Evolutionary conservation across 192 early-diverging fungal genomes (phyloP), one percentile per base, ranked within the genome.

Genomic region (Podila minutissima): DNA sequence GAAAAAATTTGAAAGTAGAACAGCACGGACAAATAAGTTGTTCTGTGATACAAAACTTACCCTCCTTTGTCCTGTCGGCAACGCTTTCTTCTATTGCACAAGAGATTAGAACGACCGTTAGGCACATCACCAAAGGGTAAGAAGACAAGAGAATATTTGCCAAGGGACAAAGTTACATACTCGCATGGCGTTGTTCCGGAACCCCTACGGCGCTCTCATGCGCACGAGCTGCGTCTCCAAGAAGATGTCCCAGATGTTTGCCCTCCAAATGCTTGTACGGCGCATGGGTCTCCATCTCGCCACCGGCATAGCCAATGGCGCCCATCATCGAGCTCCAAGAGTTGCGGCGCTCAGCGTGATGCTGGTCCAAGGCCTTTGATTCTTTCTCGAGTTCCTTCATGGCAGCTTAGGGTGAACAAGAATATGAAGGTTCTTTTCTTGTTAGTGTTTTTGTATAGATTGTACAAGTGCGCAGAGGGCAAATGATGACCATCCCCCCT

Each of bases 271-370:
- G 35, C 13, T 17, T 38, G 64, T 65, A 65, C 4, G 64, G 64
- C 26, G 35, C 46, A 19, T 55, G 66, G 51, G 50, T 24, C 59
- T 48, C 29, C n/a, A 28, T 41, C 9, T 67, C 64, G 9, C 65
- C 65, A 9, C 59, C 53, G 31, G 11, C 5, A 17, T 64, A 74
- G 0, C 73, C 73, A 9, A 59, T 28, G 28, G 71, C 64, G 5
- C 71, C 71, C 17, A 73, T 15, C 55, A 66, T 58, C 9, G 64
- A 24, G 8, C 71, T 33, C 63, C 63, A 66, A 6, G 71, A 59
- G 20, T 64, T 62, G 15, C 61, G 20, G 28, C 53, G 59, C 1
- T 50, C 24, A 31, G 49, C 55, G 48, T 15, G 41, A 46, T 0
- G 2, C 0, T 46, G 41, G 13, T 46, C 13, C 41, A 46, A 46